These are phyloP conservation scores for Prunus fruticosa DNA, from an alignment of 306 rosid species.

Conservation along the genomic window DNA sequence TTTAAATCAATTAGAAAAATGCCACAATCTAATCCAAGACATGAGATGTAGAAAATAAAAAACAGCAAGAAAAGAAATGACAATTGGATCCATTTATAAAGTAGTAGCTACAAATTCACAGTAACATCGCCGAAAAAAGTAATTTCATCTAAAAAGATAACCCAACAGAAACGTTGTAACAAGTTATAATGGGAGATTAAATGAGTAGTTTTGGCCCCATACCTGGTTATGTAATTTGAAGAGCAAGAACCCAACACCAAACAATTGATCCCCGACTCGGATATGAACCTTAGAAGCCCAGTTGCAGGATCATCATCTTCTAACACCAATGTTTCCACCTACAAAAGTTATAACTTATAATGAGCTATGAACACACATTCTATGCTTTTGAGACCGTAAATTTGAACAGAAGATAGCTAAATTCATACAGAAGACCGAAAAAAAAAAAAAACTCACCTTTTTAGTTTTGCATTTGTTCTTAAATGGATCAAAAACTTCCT, in stretches of 20 bases:
- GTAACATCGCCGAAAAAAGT: background rate
- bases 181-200: background rate
- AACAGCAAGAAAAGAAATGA: background rate
- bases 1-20: background rate
- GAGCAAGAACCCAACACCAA: constrained; percentile 68
- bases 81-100: background rate
- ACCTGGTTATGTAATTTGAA: constrained; percentile 69
- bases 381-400: background rate
- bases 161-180: background rate
- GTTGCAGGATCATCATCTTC: constrained; percentile 78
- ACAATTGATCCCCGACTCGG: constrained; percentile 50
- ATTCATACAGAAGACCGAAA: background rate
- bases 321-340: constrained; percentile 75
- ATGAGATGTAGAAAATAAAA: background rate
- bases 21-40: background rate
- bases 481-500: constrained; percentile 60
- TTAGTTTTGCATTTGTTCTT: constrained; percentile 51
- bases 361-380: background rate
- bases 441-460: constrained; percentile 30
- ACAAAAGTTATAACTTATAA: constrained; percentile 23
- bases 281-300: constrained; percentile 60
- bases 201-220: constrained; percentile 5
- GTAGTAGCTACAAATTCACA: background rate
- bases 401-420: constrained; percentile 13
- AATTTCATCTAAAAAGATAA: background rate